Conservation (phyloP, 805 yeast genomes). For the Jamesozyma spencerorum region DNA sequence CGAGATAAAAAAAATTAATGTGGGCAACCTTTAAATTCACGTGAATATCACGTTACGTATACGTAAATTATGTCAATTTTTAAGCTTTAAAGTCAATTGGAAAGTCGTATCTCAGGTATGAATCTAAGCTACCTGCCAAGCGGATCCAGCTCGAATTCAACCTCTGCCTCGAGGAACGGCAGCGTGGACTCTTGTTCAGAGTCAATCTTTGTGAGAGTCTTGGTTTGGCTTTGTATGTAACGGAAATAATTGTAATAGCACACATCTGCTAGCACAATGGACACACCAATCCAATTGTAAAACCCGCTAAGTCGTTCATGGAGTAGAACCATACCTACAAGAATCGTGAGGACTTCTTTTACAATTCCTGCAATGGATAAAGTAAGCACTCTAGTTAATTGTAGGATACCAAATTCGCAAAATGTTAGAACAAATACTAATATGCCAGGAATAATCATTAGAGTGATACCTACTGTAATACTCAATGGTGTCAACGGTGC, state of each 20-base stretch:
- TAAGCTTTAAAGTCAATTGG: no score
- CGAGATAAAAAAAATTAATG: no score
- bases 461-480: slow-evolving; percentile 40
- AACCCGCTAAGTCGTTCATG: slow-evolving; percentile 56
- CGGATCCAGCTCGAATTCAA: no score
- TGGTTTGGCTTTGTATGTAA: slow-evolving; percentile 20
- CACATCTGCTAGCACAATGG: slow-evolving; percentile 68
- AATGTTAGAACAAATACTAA: slow-evolving; percentile 85
- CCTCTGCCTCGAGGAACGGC: slow-evolving; percentile 16
- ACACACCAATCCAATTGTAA: slow-evolving; percentile 64
- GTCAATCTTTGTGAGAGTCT: not conserved
- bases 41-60: no score
- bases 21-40: no score
- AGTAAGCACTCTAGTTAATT: slow-evolving; percentile 76
- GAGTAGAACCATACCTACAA: slow-evolving; percentile 56
- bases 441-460: slow-evolving; percentile 73
- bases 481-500: slow-evolving; percentile 24
- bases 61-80: no score
- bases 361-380: slow-evolving; percentile 86
- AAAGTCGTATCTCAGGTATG: no score
- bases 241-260: slow-evolving; percentile 73
- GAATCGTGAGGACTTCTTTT: slow-evolving; percentile 80
- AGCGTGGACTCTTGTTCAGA: not conserved
- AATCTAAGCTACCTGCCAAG: no score
- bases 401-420: slow-evolving; percentile 74